Base-by-base conservation (phyloP, 768 basidiomycete species). In the Pulveroboletus sp. region DNA sequence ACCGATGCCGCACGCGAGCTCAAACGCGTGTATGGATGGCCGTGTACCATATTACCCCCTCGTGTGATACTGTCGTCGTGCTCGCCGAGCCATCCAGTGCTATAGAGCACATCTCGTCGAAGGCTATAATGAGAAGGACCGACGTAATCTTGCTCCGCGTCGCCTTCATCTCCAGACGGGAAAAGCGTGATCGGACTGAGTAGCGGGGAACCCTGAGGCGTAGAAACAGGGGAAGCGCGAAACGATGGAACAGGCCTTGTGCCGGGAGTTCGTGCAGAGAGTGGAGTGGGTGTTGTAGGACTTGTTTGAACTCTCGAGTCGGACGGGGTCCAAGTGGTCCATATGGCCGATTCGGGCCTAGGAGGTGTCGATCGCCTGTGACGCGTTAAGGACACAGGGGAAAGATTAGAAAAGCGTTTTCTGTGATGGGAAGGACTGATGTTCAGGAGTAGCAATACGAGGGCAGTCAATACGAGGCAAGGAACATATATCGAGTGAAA, bases 401-500 rank as follows among this genome's bases (percentile, higher is more conserved):
- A 68, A 42, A 71, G 53, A 28, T 36, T 46, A 38, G 59, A 60
- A 37, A 60, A 24, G 42, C 39, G 60, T 47, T 21, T 57, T 21
- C 47, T 58, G 36, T 52, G 52, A 8, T 47, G 59, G 18, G 32
- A 50, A 9, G 57, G 56, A 14, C 62, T 60, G 28, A 73, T 59
- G 59, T 82, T 81, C 38, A 77, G 52, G 30, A 76, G 48, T 36
- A 79, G 57, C 24, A 86, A 63, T 4, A 71, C 49, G 21, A 82
- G 26, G 15, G 83, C 49, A 5, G 83, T 81, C 33, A 87, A 54
- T 49, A 80, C 36, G n/a, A 80, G 62, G 36, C 79, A 74, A 6
- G 88, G 83, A n/a, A 80, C 52, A 67, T 93, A 93, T 38, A 81
- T 66, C 37, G 73, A 70, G 15, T 70, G 70, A 66, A 86, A 84